Base-by-base conservation (phyloP, 768 basidiomycete species). In the Serendipita sp. region DNA sequence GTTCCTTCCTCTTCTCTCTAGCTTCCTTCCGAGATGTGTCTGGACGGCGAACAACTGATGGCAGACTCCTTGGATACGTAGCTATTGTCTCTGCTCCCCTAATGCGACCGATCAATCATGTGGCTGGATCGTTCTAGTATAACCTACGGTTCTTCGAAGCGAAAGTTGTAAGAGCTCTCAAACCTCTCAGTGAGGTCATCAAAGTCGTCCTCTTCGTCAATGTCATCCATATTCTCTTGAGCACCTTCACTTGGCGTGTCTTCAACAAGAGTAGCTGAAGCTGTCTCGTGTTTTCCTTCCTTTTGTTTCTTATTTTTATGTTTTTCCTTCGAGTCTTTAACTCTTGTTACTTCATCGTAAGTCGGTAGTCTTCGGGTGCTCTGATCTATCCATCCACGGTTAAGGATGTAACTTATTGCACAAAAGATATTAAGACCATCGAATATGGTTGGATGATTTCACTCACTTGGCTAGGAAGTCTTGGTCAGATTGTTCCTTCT, bases 121-220 rank as follows among this genome's bases (percentile, higher is more conserved):
- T 44, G 66, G 11, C 66, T 65, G 63, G 45, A 8, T 64, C 18
- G 45, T 13, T 48, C 30, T 47, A 37, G 24, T 41, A 41, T 16
- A 30, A 84, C 92, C 70, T 70, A 92, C 83, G 90, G 88, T 74
- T 99, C 95, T 73, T 99, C 95, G 73, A 92, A 99, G 63, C 96
- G 85, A 76, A 96, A 96, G 74, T 98, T 98, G 76, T 97, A 99
- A 15, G 88, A 89, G n/a, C 83, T 84, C 76, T 99, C 96, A 68
- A 97, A 99, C 48, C 83, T 83, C 34, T 96, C 94, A 3, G 85
- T 88, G 67, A 89, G 84, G 48, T 95, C 91, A 64, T 96, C 92
- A 69, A 96, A 96, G 16, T 88, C 81, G 41, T 86, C 83, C 3
- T 88, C 86, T 8, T 86, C 75, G 2, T 74, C 82, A 7, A 78